Conservation (phyloP, 495 filamentous ascomycete species). For the Podospora pseudocomata region DNA sequence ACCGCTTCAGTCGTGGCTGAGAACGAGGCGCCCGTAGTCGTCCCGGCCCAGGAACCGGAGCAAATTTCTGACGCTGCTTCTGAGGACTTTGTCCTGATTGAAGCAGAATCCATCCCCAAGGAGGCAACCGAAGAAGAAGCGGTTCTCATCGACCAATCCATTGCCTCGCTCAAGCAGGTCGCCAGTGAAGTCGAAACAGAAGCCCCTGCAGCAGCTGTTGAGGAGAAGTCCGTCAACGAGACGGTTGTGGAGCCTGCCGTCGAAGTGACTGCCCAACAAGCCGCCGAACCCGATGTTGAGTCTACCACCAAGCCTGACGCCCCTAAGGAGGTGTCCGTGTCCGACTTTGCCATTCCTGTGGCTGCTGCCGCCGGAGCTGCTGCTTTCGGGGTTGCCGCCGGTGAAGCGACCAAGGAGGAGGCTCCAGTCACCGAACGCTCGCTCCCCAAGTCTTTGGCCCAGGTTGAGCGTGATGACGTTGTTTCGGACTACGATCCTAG, state of each 20-base stretch:
- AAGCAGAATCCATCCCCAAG: conserved; percentile 14
- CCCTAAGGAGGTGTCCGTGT: not conserved
- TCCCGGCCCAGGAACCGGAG: not conserved
- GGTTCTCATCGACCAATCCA: conserved; percentile 18
- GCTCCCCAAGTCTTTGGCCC: not conserved
- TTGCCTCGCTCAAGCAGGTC: conserved; percentile 15
- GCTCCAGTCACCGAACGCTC: conserved; percentile 6
- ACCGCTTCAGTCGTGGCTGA: not conserved
- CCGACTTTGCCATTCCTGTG: not conserved
- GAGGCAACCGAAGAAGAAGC: conserved; percentile 15
- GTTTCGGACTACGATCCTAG: conserved; percentile 12
- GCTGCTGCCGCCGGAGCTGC: conserved; percentile 5
- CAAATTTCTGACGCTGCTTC: conserved; percentile 13
- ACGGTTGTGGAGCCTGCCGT: not conserved
- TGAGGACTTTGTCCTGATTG: conserved; percentile 27
- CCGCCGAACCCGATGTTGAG: not conserved
- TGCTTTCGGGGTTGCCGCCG: conserved; percentile 8
- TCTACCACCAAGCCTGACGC: not conserved
- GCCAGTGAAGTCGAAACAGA: conserved; percentile 10
- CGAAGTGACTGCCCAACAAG: not conserved
- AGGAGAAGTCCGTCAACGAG: not conserved
- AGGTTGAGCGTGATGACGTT: not conserved
- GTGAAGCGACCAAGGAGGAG: conserved; percentile 1
- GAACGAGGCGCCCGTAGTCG: not conserved
- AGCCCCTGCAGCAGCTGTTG: conserved; percentile 4